Percentiles rank a stretch among this genome's conserved stretches.
Conservation (phyloP, 352 stramenopile genomes). For the Globisporangium megalacanthum region DNA sequence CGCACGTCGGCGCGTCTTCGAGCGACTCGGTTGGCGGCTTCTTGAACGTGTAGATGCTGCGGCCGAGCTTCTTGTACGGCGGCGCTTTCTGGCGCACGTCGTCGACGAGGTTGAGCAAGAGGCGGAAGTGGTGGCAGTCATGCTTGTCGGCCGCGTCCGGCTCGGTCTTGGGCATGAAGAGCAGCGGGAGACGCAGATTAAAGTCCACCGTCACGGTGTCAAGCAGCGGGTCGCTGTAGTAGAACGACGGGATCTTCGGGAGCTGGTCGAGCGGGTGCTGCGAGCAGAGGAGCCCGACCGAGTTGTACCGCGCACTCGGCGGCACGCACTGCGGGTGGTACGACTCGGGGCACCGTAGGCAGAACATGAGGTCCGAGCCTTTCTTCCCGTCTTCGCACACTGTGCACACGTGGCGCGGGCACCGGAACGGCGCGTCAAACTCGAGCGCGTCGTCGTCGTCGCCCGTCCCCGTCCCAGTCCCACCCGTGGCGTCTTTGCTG, state of each 20-base stretch:
- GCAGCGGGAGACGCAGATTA: slow-evolving; percentile 63
- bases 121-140: slow-evolving; percentile 78
- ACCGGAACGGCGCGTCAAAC: slow-evolving; percentile 81
- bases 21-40: slow-evolving; percentile 49
- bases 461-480: background rate
- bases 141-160: slow-evolving; percentile 36
- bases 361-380: slow-evolving; percentile 80
- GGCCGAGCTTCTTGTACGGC: slow-evolving; percentile 65
- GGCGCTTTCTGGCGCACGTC: slow-evolving; percentile 70
- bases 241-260: slow-evolving; percentile 69
- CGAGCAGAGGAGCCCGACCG: slow-evolving; percentile 88
- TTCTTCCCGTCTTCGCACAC: slow-evolving; percentile 79
- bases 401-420: slow-evolving; percentile 82
- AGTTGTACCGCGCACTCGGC: slow-evolving; percentile 89
- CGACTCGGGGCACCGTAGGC: slow-evolving; percentile 88
- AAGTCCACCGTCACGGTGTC: slow-evolving; percentile 75
- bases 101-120: slow-evolving; percentile 61
- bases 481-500: slow-evolving; percentile 12
- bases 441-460: slow-evolving; percentile 43
- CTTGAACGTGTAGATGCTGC: slow-evolving; percentile 88
- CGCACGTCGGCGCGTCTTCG: slow-evolving; percentile 73
- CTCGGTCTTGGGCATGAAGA: slow-evolving; percentile 73
- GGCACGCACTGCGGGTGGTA: slow-evolving; percentile 93
- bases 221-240: slow-evolving; percentile 51
- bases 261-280: slow-evolving; percentile 79